Base-by-base conservation (phyloP, 352 stramenopile species). In the Globisporangium nodosum region DNA sequence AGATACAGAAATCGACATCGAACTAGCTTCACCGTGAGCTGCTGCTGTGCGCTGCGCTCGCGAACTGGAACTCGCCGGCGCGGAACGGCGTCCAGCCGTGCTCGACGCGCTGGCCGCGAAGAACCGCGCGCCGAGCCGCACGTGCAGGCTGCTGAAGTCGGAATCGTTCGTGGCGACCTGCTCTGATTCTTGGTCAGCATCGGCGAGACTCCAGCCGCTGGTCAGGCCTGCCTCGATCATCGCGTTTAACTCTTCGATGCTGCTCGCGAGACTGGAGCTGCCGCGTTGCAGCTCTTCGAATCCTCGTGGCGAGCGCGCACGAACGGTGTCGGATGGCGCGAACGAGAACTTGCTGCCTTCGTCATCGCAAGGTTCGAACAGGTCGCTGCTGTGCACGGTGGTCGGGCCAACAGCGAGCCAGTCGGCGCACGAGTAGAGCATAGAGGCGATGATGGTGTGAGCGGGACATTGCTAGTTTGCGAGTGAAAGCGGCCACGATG, bases 171-270 rank as follows among this genome's bases (percentile, higher is more conserved):
- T 11, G 33, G 9, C 33, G 9, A 6, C 9, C 33, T 11, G 1
- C 12, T 18, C 37, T 12, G 16, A 11, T 3, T 18, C 13, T 18
- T 43, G 11, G 37, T 18, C 12, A 15, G 3, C 3, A 5, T 43
- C 37, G 37, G 16, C 3, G 37, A 18, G 11, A 18, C 30, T 43
- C 45, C 45, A 54, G 8, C 40, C 35, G 13, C 33, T 27, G 18
- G 21, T 50, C 51, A 64, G 49, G 42, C 53, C 54, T 11, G 54
- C 49, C 5, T 56, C 48, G 27, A 66, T 66, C 47, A 66, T 56
- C 37, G 60, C 60, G 18, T 66, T 66, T 53, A 66, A 66, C 49
- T 66, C 60, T 42, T 62, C 60, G 46, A 66, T 56, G 43, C 60
- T 62, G 11, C 42, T 55, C 7, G 40, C 27, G 42, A 66, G 30